A percentile compares a stretch with the other conserved stretches of the same genome.
These are phyloP conservation scores for Termitomyces sp. DNA, from an alignment of 768 basidiomycete species.

Conservation along the genomic window DNA sequence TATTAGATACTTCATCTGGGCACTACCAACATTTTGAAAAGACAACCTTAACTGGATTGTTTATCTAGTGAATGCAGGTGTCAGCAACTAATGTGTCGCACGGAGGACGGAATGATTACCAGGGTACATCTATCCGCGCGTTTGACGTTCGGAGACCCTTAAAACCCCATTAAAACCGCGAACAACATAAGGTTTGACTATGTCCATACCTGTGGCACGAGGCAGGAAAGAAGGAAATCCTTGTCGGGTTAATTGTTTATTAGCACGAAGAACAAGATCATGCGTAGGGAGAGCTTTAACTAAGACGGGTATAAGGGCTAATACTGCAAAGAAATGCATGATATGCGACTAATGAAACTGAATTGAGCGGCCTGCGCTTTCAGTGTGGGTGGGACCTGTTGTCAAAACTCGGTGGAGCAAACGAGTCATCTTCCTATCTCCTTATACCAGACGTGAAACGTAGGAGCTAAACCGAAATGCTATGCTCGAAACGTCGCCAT, in stretches of 20 bases:
- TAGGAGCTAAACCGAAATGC: neutral
- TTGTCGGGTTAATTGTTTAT: neutral
- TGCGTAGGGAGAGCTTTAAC: conserved; percentile 3
- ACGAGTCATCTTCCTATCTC: neutral
- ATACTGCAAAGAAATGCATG: neutral
- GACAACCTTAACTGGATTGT: conserved; percentile 9
- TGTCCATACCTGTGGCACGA: conserved; percentile 5
- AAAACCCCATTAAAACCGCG: neutral
- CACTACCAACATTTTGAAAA: conserved; percentile 7
- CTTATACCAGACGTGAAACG: neutral
- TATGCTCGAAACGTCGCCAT: neutral
- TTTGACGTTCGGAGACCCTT: conserved; percentile 8
- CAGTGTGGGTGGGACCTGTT: conserved; percentile 5
- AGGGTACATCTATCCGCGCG: conserved; percentile 12
- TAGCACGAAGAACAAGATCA: neutral
- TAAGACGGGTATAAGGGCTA: conserved; percentile 4
- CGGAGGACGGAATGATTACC: neutral
- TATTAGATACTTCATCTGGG: conserved; percentile 10
- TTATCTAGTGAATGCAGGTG: neutral
- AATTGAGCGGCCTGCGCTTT: conserved; percentile 9
- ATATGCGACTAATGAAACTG: neutral
- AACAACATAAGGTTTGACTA: neutral
- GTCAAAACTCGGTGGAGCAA: conserved; percentile 3
- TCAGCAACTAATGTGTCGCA: neutral
- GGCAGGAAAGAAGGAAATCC: conserved; percentile 11